Percentiles rank a stretch among this genome's conserved stretches.
These are phyloP conservation scores for Casaregolazyma suthepensis DNA, from an alignment of 1,139 yeast species.

Conservation along the genomic window DNA sequence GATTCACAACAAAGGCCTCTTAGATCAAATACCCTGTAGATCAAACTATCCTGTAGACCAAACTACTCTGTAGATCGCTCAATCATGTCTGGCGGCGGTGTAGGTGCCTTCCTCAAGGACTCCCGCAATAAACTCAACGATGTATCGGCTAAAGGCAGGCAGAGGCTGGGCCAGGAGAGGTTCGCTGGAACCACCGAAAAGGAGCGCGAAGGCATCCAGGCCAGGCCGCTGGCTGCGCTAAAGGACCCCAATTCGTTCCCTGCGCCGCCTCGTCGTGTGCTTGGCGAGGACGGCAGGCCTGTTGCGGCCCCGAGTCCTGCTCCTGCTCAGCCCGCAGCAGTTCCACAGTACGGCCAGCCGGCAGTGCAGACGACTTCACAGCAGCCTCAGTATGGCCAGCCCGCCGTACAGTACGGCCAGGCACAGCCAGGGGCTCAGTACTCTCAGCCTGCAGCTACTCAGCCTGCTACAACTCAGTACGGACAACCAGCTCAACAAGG, in stretches of 20 bases:
- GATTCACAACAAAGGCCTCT: neutral
- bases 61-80: neutral
- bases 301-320: slow-evolving; percentile 8
- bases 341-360: slow-evolving; percentile 11
- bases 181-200: slow-evolving; percentile 5
- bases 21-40: neutral
- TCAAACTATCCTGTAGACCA: neutral
- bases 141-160: slow-evolving; percentile 15
- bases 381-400: slow-evolving; percentile 7
- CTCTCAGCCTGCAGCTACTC: neutral
- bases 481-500: slow-evolving; percentile 17
- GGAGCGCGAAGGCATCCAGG: slow-evolving; percentile 17
- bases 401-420: slow-evolving; percentile 18
- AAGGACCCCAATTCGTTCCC: slow-evolving; percentile 43
- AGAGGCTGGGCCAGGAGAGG: slow-evolving; percentile 7
- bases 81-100: neutral
- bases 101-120: slow-evolving; percentile 15
- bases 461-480: neutral
- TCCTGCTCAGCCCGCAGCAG: slow-evolving; percentile 15
- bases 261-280: slow-evolving; percentile 44
- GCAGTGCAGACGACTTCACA: slow-evolving; percentile 12
- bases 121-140: slow-evolving; percentile 18
- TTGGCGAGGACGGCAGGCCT: slow-evolving; percentile 33
- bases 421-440: slow-evolving; percentile 14
- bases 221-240: slow-evolving; percentile 33